Evolutionary conservation across 768 basidiomycete genomes (phyloP), one percentile per base, ranked within the genome.

Genomic region (Pluteus cervinus): DNA sequence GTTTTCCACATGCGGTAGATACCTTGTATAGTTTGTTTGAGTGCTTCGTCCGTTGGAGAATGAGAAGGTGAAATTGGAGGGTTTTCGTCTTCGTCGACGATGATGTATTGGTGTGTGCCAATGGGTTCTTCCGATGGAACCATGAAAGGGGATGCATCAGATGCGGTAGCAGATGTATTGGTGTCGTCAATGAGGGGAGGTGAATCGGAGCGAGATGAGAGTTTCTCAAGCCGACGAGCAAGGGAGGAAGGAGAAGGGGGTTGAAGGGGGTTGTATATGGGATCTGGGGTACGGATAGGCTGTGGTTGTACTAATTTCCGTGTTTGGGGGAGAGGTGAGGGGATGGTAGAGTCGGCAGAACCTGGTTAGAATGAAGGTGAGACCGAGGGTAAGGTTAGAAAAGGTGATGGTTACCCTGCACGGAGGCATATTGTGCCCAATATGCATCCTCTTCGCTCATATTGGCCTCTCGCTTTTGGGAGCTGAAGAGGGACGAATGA

Each of bases 391-490:
- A 21, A 20, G 20, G 17, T n/a, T n/a, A n/a, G 22, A 15, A 22
- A 40, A 29, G n/a, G 21, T 6, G 12, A 17, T 16, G 48, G 60
- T 48, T 39, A 83, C 84, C 84, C 57, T 86, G 82, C 5, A 86
- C 69, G 14, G 67, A 64, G 21, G 79, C 63, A 54, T 86, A 86
- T 44, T 71, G 79, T 17, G 81, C 81, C 84, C 84, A 86, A 47
- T 86, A 86, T 5, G 79, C 80, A 42, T 85, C 84, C 49, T 73
- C 70, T 14, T 65, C 49, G 36, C 46, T 57, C 31, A 47, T 42
- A 24, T 54, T 51, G 14, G 46, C 29, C 7, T 53, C 46, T 23
- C 31, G 29, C 25, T 58, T 54, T 7, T 41, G 16, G 25, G 38
- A 34, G 30, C 36, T 35, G 44, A 46, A 40, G 35, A 24, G 39